Evolutionary conservation across 805 yeast species (phyloP).

Genomic region (Monosporozyma yasuniensis): DNA sequence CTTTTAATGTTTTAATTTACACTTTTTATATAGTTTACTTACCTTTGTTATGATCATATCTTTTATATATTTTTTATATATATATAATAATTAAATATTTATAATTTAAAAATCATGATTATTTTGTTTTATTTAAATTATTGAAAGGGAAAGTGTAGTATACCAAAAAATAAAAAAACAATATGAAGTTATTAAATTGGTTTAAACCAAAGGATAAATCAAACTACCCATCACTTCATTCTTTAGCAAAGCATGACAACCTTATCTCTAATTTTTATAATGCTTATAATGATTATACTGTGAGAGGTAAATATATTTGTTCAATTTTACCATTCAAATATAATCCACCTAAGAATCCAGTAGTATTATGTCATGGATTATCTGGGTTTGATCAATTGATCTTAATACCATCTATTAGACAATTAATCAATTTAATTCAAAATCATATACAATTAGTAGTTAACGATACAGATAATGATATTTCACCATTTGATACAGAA

Average conservation of each 20-base stretch:
- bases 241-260: background rate
- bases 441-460: constrained; percentile 11
- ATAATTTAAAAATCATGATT: background rate
- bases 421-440: constrained; percentile 19
- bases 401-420: constrained; percentile 36
- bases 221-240: background rate
- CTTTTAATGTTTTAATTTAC: background rate
- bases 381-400: constrained; percentile 64
- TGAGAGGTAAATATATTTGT: background rate
- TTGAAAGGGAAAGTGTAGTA: too few relatives aligned
- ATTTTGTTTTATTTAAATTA: background rate
- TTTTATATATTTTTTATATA: too few relatives aligned
- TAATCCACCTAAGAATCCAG: constrained; percentile 57
- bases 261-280: background rate
- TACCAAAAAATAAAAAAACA: too few relatives aligned
- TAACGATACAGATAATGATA: constrained; percentile 1
- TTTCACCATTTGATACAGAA: too few relatives aligned
- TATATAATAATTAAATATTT: too few relatives aligned
- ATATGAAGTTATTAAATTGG: too few relatives aligned
- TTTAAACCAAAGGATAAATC: background rate
- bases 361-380: constrained; percentile 79
- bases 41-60: too few relatives aligned
- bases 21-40: background rate
- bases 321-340: constrained; percentile 26
- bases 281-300: background rate